Conservation (phyloP, 2,329 filamentous ascomycete species). For the Karstenula rhodostoma region DNA sequence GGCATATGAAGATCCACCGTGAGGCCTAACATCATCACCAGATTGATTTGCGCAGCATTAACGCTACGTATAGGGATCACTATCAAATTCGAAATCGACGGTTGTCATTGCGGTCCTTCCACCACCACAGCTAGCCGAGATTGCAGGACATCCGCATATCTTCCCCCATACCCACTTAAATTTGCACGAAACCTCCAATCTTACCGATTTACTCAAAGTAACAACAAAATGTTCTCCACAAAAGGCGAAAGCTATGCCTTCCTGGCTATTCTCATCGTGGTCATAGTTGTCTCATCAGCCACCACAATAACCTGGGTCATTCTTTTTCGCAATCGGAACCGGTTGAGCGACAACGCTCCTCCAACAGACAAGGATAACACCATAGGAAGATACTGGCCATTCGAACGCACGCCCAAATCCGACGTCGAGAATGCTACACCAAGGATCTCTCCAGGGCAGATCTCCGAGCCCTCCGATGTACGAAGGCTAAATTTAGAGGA, state of each 20-base stretch:
- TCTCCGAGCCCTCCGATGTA: background rate
- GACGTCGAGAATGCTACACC: background rate
- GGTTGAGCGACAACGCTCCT: background rate
- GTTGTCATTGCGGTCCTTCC: no score
- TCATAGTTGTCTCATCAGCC: background rate
- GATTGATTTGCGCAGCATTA: background rate
- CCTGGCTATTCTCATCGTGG: background rate
- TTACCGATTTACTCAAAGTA: no score
- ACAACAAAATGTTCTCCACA: background rate
- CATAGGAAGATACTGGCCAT: background rate
- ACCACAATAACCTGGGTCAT: background rate
- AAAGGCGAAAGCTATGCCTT: background rate
- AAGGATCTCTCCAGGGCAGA: background rate
- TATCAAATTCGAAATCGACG: no score
- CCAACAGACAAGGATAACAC: background rate
- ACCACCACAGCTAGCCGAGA: no score
- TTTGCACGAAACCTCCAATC: no score
- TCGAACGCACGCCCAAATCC: background rate
- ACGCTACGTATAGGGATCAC: background rate
- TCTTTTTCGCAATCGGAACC: background rate
- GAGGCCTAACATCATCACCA: background rate
- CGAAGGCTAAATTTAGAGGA: background rate
- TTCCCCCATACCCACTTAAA: no score
- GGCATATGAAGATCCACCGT: no score
- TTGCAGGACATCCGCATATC: no score